Evolutionary conservation across 345 rosid species (phyloP).

Genomic region (Sisymbrium altissimum): DNA sequence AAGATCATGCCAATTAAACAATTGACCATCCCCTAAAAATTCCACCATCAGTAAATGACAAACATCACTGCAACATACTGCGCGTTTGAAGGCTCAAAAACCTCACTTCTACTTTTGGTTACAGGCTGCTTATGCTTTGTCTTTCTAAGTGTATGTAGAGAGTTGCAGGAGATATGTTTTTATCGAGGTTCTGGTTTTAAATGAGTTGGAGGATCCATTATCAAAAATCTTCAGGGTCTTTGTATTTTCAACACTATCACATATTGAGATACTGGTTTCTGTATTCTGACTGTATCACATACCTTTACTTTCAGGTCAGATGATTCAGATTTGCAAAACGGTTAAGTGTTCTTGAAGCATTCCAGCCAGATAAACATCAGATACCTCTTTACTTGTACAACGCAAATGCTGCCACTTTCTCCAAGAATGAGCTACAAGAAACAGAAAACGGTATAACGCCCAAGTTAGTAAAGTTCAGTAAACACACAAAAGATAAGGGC

Average conservation of each 20-base stretch:
- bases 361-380: neutral
- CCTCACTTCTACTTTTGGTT: no score
- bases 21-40: neutral
- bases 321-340: neutral
- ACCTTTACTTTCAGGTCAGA: neutral
- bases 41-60: neutral
- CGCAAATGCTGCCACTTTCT: neutral
- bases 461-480: neutral
- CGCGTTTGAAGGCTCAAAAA: no score
- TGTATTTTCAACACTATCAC: neutral
- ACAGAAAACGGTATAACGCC: neutral
- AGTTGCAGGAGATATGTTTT: neutral
- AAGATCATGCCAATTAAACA: neutral
- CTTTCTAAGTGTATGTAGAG: no score
- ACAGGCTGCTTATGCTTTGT: no score
- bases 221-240: neutral
- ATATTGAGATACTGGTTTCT: neutral
- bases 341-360: neutral
- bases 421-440: neutral
- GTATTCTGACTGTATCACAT: neutral
- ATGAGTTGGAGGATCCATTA: neutral
- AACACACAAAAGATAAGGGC: neutral
- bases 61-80: neutral
- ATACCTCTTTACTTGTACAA: neutral
- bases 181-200: neutral